phyloP scores from a whole-genome alignment of 495 filamentous ascomycete species.

The Aspergillus taichungensis region DNA sequence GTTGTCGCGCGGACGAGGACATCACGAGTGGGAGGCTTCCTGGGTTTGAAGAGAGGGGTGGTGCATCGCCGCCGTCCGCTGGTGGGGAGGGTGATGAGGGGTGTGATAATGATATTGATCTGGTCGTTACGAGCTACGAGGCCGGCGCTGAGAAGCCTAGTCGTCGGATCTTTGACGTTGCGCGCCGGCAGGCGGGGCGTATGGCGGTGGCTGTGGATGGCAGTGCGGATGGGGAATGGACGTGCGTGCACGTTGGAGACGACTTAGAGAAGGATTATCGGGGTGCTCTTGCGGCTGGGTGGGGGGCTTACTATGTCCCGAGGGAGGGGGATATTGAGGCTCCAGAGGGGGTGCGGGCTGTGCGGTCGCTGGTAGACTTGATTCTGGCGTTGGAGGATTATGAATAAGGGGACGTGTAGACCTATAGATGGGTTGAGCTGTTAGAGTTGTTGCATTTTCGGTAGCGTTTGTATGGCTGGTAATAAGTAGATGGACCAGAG shows the following conservation, averaged over 20 bases:
- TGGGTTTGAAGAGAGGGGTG: constrained; percentile 28
- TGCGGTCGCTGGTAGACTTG: constrained; percentile 25
- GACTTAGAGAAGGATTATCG: constrained; percentile 53
- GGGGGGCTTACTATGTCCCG: constrained; percentile 48
- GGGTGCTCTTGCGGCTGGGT: constrained; percentile 53
- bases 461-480: no score
- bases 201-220: constrained; percentile 1
- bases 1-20: constrained; percentile 25
- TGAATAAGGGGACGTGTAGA: no score
- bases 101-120: constrained; percentile 46
- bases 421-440: no score
- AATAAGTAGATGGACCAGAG: no score
- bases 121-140: constrained; percentile 66
- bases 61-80: no score
- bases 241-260: constrained; percentile 60
- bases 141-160: constrained; percentile 62
- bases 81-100: background rate
- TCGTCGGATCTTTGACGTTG: constrained; percentile 53
- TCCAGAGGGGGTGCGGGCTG: constrained; percentile 8
- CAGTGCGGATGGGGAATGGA: constrained; percentile 22
- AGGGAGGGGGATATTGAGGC: constrained; percentile 14
- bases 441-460: no score
- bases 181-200: constrained; percentile 33
- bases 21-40: constrained; percentile 26
- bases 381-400: constrained; percentile 1